Evolutionary conservation across 2,329 filamentous ascomycete genomes (phyloP).

Genomic region (Neofusicoccum cordaticola): DNA sequence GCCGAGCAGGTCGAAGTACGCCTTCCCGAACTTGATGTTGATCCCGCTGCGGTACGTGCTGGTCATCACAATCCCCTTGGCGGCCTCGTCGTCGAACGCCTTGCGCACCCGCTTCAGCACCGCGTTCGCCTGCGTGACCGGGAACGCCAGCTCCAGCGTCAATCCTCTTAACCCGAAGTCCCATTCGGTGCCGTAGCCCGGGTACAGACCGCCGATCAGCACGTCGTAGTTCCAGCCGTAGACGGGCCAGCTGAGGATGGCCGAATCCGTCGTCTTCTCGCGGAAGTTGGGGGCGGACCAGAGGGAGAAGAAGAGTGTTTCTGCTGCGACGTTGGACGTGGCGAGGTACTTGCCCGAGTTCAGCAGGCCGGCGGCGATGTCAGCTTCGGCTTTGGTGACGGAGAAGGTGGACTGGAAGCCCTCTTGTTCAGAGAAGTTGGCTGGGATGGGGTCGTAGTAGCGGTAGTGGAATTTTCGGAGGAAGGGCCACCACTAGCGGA

Average conservation of each 20-base stretch:
- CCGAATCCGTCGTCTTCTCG: conserved; percentile 48
- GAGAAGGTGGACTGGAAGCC: conserved; percentile 56
- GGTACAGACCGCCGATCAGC: conserved; percentile 51
- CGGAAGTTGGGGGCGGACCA: conserved; percentile 55
- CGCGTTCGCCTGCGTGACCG: conserved; percentile 49
- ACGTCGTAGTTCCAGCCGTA: conserved; percentile 56
- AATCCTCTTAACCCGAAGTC: conserved; percentile 25
- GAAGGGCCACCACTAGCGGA: conserved; percentile 48
- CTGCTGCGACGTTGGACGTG: conserved; percentile 50
- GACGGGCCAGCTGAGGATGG: conserved; percentile 49
- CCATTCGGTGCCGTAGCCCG: conserved; percentile 29
- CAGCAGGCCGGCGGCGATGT: conserved; percentile 42
- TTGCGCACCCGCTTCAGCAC: conserved; percentile 50
- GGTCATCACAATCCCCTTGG: conserved; percentile 48
- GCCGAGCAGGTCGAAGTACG: conserved; percentile 50
- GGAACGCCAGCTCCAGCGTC: conserved; percentile 53
- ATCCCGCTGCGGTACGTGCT: conserved; percentile 53
- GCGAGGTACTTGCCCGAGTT: conserved; percentile 48
- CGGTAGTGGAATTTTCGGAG: conserved; percentile 52
- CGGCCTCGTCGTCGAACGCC: conserved; percentile 49
- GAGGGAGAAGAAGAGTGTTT: conserved; percentile 49
- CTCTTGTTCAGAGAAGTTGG: conserved; percentile 42
- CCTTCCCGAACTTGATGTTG: conserved; percentile 53
- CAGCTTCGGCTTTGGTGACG: conserved; percentile 45
- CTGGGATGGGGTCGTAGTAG: conserved; percentile 50